Evolutionary conservation across 345 rosid species (phyloP), one percentile per base, ranked within the genome.

Genomic region (Arabis alpina): DNA sequence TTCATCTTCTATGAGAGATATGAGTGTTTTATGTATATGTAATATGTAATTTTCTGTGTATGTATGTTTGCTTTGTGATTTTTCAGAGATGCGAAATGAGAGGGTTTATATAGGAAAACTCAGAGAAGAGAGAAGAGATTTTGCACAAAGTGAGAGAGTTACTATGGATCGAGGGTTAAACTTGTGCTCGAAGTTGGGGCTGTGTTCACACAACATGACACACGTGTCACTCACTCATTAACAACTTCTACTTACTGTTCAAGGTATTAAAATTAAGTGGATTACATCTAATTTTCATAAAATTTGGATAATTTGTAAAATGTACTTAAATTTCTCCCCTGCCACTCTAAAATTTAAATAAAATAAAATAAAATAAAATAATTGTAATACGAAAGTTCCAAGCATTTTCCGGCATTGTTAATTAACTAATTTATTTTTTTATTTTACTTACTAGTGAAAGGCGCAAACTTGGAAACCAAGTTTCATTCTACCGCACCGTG

Each of bases 61-160:
- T 50, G 54, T 73, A 6, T 73, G 13, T 39, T 36, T 68, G 37
- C 13, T 67, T 52, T 59, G 30, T 14, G 32, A 32, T 41, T 49
- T 48, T 48, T 13, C 16, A 52, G 10, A 55, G 49, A 47, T 1
- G 27, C 23, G 15, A 40, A 30, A 51, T 25, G 36, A 39, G 12
- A 5, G 40, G 41, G 56, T 28, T 37, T 72, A 64, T 72, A 72
- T 37, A 47, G 63, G 41, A 10, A 4, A 30, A 36, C 40, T 36
- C 10, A 36, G 10, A 36, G 10, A 8, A 36, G 40, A 36, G 40
- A 8, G 40, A 36, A 36, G 3, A 41, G 54, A 8, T 2, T 41
- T 13, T 58, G 8, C 4, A 13, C 19, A 40, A 1, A 63, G 32
- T 25, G 34, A 19, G 7, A 6, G 7, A 6, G 54, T 3, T n/a